These are phyloP conservation scores for Haplosporangium gracile DNA, from an alignment of 192 early-diverging fungal genomes.

Conservation along the genomic window DNA sequence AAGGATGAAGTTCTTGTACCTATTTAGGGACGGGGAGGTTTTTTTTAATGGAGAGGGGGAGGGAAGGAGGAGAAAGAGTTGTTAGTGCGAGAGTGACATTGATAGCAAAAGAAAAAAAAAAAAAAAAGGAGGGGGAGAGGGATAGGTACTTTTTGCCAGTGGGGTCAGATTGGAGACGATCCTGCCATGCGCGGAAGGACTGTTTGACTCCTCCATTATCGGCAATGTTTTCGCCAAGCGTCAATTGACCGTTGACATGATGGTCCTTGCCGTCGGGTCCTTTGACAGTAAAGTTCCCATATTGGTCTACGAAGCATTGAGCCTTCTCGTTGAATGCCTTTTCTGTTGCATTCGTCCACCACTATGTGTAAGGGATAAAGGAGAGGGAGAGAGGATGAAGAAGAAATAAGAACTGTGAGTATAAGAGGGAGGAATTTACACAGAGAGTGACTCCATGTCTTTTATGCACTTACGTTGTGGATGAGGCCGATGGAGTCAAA, in stretches of 20 bases:
- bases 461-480: background rate
- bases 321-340: slow-evolving; percentile 64
- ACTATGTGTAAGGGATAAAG: slow-evolving; percentile 31
- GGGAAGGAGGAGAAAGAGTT: background rate
- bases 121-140: background rate
- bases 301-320: slow-evolving; percentile 75
- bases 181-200: slow-evolving; percentile 27
- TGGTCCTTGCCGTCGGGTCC: slow-evolving; percentile 51
- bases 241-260: slow-evolving; percentile 69
- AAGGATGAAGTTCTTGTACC: slow-evolving; percentile 6
- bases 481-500: slow-evolving; percentile 56
- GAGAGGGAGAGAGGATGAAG: background rate
- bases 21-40: background rate
- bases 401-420: background rate
- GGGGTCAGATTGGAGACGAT: slow-evolving; percentile 28
- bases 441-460: too few relatives aligned
- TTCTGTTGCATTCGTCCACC: slow-evolving; percentile 71
- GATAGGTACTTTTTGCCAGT: slow-evolving; percentile 21
- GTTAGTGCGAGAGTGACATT: background rate
- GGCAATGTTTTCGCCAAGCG: slow-evolving; percentile 75
- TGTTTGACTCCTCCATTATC: slow-evolving; percentile 74
- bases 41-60: background rate
- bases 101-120: background rate
- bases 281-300: slow-evolving; percentile 62
- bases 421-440: too few relatives aligned